Percentiles rank a stretch among this genome's conserved stretches.
Evolutionary conservation across 2,329 filamentous ascomycete species (phyloP).

Genomic region (Rutstroemia sp.): DNA sequence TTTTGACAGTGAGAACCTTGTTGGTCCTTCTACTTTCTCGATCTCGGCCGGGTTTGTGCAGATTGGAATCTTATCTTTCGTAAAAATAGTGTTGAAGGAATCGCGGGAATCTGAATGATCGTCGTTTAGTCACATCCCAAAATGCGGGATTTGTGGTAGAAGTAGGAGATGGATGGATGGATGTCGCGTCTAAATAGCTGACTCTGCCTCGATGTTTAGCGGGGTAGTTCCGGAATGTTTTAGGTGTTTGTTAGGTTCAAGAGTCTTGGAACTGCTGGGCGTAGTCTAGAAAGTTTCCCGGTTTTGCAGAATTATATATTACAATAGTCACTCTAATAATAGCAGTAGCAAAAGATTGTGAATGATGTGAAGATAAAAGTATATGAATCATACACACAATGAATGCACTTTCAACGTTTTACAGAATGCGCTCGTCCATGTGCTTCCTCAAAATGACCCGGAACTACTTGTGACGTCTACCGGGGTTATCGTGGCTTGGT

Average conservation of each 20-base stretch:
- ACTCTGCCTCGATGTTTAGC: conserved; percentile 4
- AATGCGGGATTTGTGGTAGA: neutral
- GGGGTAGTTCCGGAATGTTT: conserved; percentile 8
- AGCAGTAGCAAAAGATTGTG: no score
- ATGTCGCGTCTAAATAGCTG: neutral
- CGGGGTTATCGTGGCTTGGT: neutral
- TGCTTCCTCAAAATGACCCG: no score
- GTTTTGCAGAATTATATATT: neutral
- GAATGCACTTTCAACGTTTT: no score
- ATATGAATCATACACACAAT: no score
- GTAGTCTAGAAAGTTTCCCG: neutral
- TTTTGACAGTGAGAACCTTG: neutral
- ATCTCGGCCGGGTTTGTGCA: neutral
- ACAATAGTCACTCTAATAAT: no score
- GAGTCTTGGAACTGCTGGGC: neutral
- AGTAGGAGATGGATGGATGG: neutral
- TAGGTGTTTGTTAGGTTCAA: neutral
- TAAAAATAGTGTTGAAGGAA: neutral
- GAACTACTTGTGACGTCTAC: neutral
- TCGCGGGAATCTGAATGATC: neutral
- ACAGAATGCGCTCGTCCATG: no score
- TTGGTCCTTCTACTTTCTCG: neutral
- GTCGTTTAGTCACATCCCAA: neutral
- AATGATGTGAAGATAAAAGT: no score
- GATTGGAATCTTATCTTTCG: neutral